Evolutionary conservation across 805 yeast genomes (phyloP), one percentile per base, ranked within the genome.

Genomic region (Candida sithepensis): DNA sequence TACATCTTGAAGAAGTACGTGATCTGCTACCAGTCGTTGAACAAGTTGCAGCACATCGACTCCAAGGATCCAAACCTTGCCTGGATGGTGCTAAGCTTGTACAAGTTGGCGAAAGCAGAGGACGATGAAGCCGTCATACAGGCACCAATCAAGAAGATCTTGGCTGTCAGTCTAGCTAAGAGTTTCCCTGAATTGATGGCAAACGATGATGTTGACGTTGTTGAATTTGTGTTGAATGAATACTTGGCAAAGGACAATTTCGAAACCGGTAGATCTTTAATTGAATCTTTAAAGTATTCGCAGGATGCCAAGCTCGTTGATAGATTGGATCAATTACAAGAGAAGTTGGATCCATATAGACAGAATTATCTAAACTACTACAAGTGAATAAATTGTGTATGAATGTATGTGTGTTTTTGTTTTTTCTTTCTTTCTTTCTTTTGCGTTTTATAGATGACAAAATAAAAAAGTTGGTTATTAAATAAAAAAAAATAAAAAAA

Each of bases 11-110:
- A 57, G 41, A 77, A 75, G 54, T 77, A 69, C 48, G 72, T 74
- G 7, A 65, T 76, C 52, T 73, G 77, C 18, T 63, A 72, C 44
- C 79, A 69, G 54, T 70, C 77, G 2, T 51, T 73, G 48, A 70
- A 70, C 53, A 74, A 64, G 53, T 48, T 62, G 22, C 22, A 41
- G 14, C 34, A 48, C 10, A 19, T 59, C 18, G 53, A 58, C 24
- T 36, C 51, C 6, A 43, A 47, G 16, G 48, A 56, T 34, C 55
- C 60, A 4, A 38, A 41, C 14, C 52, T 65, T 41, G 60, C 55
- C 3, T 48, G 46, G 33, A 45, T 61, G 57, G 55, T 48, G 44
- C 44, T 50, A 12, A 39, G 41, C 16, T 52, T 62, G 21, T 44
- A 42, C 13, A 24, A 46, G 9, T 51, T 47, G 12, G 43, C 50